These are phyloP conservation scores for Croton laevigatus DNA, from an alignment of 441 rosid genomes.

Conservation along the genomic window DNA sequence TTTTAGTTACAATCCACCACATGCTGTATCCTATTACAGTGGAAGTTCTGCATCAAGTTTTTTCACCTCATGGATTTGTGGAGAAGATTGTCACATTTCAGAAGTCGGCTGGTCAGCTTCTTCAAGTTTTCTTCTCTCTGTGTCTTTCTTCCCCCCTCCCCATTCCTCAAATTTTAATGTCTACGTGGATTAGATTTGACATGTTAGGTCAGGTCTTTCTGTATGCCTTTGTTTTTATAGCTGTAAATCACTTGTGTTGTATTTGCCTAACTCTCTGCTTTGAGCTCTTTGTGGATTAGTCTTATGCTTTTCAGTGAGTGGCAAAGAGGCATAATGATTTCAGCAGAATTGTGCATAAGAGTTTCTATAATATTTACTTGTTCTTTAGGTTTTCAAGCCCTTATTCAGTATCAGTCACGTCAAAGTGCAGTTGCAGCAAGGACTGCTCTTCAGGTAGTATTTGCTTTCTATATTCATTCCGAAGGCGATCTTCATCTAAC, in stretches of 20 bases:
- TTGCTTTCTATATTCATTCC: background rate
- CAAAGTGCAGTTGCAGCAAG: constrained; percentile 83
- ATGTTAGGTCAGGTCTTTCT: constrained; percentile 6
- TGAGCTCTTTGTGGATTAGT: constrained; percentile 12
- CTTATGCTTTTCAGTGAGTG: constrained; percentile 14
- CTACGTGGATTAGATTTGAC: constrained; percentile 14
- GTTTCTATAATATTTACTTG: constrained; percentile 5
- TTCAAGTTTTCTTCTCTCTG: constrained; percentile 39
- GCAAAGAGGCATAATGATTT: constrained; percentile 18
- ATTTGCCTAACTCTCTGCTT: constrained; percentile 8
- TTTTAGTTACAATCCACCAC: constrained; percentile 92
- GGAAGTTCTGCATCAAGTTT: constrained; percentile 98
- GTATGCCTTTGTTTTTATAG: constrained; percentile 19
- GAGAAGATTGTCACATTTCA: constrained; percentile 99
- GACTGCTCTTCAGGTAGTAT: constrained; percentile 79
- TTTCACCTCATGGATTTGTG: constrained; percentile 93
- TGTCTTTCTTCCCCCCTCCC: constrained; percentile 28
- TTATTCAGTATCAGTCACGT: constrained; percentile 76
- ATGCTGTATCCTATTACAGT: constrained; percentile 99
- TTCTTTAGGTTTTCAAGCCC: constrained; percentile 88
- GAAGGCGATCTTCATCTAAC: constrained; percentile 7
- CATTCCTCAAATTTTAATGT: constrained; percentile 11
- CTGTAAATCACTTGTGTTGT: constrained; percentile 13
- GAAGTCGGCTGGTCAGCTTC: constrained; percentile 98
- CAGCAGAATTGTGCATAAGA: constrained; percentile 8